Percentiles rank a stretch among this genome's conserved stretches.
Conservation (phyloP, 2,329 filamentous ascomycete species). For the Aureobasidium lini region DNA sequence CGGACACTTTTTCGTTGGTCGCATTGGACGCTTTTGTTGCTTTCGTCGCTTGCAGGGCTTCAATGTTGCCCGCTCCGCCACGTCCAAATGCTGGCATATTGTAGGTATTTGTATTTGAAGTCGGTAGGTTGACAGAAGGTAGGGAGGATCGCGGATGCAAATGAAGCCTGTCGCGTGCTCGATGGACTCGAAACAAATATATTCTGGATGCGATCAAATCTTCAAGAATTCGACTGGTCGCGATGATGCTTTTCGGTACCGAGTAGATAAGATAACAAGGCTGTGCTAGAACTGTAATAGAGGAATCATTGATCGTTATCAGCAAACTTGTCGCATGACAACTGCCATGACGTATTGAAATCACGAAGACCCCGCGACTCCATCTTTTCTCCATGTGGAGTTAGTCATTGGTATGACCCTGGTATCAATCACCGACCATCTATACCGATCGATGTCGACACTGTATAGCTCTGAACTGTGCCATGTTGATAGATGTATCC, state of each 20-base stretch:
- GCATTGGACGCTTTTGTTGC: slow-evolving; percentile 15
- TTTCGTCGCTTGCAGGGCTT: slow-evolving; percentile 15
- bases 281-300: neutral
- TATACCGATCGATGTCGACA: neutral
- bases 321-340: neutral
- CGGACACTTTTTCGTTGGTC: slow-evolving; percentile 21
- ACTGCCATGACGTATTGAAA: neutral
- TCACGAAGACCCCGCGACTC: neutral
- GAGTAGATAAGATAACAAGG: neutral
- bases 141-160: no score
- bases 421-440: neutral
- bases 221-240: neutral
- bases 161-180: neutral
- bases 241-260: no score
- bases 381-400: neutral
- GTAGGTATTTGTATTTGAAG: neutral
- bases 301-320: neutral
- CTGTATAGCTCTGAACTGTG: neutral
- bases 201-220: no score
- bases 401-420: neutral
- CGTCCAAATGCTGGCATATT: slow-evolving; percentile 26
- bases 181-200: neutral
- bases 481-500: neutral
- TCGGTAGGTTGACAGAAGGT: neutral
- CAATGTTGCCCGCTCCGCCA: slow-evolving; percentile 41